Conservation (phyloP, 2,329 filamentous ascomycete species). For the Trichoderma sp. region DNA sequence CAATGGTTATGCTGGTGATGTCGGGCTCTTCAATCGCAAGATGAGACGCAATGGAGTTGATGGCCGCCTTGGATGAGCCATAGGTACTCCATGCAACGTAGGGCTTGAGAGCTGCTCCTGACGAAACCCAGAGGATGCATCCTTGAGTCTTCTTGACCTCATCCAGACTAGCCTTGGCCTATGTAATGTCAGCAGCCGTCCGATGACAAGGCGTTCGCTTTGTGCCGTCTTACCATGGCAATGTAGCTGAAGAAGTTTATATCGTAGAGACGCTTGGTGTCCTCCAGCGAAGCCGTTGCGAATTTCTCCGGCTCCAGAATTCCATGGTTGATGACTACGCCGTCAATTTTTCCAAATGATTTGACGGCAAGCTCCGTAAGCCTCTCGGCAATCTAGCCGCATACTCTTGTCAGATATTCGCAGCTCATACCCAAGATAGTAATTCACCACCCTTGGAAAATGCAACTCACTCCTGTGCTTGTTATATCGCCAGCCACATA, state of each 20-base stretch:
- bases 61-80: constrained; percentile 76
- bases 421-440: background rate
- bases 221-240: constrained; percentile 59
- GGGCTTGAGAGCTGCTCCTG: constrained; percentile 66
- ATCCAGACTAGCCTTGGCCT: constrained; percentile 70
- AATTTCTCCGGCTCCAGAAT: constrained; percentile 73
- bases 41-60: constrained; percentile 76
- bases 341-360: constrained; percentile 72
- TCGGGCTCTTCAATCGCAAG: constrained; percentile 74
- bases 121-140: constrained; percentile 74
- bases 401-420: background rate
- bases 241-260: constrained; percentile 85
- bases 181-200: constrained; percentile 10
- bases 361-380: constrained; percentile 64
- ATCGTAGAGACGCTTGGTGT: constrained; percentile 76
- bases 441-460: background rate
- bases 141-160: constrained; percentile 67
- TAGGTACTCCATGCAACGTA: constrained; percentile 79
- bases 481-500: constrained; percentile 56
- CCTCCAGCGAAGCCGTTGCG: constrained; percentile 62
- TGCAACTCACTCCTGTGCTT: constrained; percentile 45
- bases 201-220: background rate
- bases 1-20: constrained; percentile 69
- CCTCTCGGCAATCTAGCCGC: constrained; percentile 52
- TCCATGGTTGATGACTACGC: constrained; percentile 85